Evolutionary conservation across 1,139 yeast species (phyloP).

Genomic region (Hyphopichia pseudoburtonii): DNA sequence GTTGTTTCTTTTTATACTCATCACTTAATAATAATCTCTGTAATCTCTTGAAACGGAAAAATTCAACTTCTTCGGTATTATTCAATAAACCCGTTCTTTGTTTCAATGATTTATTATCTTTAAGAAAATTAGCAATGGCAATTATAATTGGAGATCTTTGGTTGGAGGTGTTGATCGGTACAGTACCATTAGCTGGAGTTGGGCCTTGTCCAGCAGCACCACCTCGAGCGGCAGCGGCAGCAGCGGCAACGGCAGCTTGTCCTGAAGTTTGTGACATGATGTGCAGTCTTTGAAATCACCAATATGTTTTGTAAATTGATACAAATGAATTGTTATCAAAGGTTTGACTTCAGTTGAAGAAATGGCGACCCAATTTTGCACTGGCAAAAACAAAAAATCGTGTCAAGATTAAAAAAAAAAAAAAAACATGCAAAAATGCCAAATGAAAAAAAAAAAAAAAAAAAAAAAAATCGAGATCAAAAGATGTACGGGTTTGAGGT

Average conservation of each 20-base stretch:
- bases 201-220: not conserved
- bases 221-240: not conserved
- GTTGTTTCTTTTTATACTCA: constrained; percentile 61
- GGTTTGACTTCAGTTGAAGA: no score
- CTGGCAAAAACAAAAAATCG: no score
- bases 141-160: constrained; percentile 26
- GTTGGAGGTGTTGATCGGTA: constrained; percentile 11
- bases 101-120: constrained; percentile 65
- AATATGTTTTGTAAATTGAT: no score
- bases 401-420: not conserved
- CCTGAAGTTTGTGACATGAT: not conserved
- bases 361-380: no score
- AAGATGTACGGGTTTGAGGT: no score
- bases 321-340: no score
- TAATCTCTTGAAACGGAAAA: constrained; percentile 85
- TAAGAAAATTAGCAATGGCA: constrained; percentile 69
- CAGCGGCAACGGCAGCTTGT: not conserved
- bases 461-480: no score
- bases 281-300: no score
- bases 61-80: constrained; percentile 66
- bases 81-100: constrained; percentile 77
- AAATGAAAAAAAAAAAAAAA: no score
- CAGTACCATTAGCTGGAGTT: constrained; percentile 2
- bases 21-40: constrained; percentile 73
- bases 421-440: not conserved